These are phyloP conservation scores for Ilyonectria sp. DNA, from an alignment of 2,329 filamentous ascomycete genomes.

Conservation along the genomic window DNA sequence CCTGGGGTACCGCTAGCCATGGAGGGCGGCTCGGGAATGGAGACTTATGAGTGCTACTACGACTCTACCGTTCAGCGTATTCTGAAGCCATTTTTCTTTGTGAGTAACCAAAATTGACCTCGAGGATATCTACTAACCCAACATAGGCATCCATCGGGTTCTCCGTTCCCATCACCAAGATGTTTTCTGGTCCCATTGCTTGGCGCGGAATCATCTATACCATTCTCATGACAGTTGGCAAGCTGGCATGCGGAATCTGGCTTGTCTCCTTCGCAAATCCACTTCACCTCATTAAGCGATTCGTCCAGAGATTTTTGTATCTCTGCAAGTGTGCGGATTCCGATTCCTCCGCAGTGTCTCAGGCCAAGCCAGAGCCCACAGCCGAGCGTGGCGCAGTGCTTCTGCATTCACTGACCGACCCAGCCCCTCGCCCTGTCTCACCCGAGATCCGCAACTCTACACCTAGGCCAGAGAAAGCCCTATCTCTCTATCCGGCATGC, in stretches of 20 bases:
- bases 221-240: conserved; percentile 77
- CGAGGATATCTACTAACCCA: neutral
- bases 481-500: conserved; percentile 76
- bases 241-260: conserved; percentile 73
- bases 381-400: too few species aligned
- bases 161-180: conserved; percentile 79
- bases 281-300: too few species aligned
- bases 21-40: conserved; percentile 17
- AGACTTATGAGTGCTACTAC: conserved; percentile 51
- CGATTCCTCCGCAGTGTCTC: too few species aligned
- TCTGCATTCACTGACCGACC: too few species aligned
- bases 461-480: conserved; percentile 56
- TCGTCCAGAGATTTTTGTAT: too few species aligned
- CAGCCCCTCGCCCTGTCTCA: too few species aligned
- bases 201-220: conserved; percentile 84
- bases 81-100: conserved; percentile 82
- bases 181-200: conserved; percentile 75
- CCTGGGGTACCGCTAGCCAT: too few species aligned
- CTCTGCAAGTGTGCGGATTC: too few species aligned
- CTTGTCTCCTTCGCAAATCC: conserved; percentile 53
- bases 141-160: conserved; percentile 78
- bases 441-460: too few species aligned
- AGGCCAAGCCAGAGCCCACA: too few species aligned
- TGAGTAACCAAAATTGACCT: conserved; percentile 49
- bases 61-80: conserved; percentile 52